Evolutionary conservation across 192 early-diverging fungal species (phyloP), one percentile per base, ranked within the genome.

Genomic region (Kappamyces sp.): DNA sequence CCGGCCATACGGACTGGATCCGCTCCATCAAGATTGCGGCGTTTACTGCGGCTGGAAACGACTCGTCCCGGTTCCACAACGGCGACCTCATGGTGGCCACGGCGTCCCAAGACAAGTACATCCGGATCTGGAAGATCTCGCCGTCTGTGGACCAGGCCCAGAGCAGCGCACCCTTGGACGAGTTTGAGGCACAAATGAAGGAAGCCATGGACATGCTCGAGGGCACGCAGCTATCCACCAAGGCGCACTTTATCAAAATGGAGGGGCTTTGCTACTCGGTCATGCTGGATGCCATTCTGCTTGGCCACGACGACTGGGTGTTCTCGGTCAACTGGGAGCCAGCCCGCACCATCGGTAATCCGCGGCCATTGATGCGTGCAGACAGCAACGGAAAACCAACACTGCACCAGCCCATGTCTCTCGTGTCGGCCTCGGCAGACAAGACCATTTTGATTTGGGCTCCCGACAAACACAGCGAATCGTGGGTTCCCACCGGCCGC

Each of bases 281-380:
- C 38, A 82, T 89, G 67, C 84, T 95, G 60, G 93, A 98, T 66
- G 84, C 93, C 3, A 76, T 98, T 12, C 73, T 98, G n/a, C 72
- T 91, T 66, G 93, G 90, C 0, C 96, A 98, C 66, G 96, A 98
- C 58, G 93, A 92, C 58, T 95, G 93, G 93, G 90, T 96, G 15
- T 86, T 88, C 67, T 81, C 83, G 36, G 84, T 89, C 45, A 59
- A 73, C 38, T 98, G 93, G 94, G 73, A 86, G 30, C 83, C 78
- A 22, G 67, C 86, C 12, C 58, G 15, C 12, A 31, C 60, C 4
- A 46, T 35, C 12, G 63, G 57, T 60, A 38, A 30, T 4, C 41
- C 43, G 5, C 15, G 9, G 12, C 31, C 45, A 39, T n/a, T 22
- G 43, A 12, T 45, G 12, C 12, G 41, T 5, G 8, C 8, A 55